Conservation (phyloP, 106 monocot genomes). For the Phalaenopsis equestris region DNA sequence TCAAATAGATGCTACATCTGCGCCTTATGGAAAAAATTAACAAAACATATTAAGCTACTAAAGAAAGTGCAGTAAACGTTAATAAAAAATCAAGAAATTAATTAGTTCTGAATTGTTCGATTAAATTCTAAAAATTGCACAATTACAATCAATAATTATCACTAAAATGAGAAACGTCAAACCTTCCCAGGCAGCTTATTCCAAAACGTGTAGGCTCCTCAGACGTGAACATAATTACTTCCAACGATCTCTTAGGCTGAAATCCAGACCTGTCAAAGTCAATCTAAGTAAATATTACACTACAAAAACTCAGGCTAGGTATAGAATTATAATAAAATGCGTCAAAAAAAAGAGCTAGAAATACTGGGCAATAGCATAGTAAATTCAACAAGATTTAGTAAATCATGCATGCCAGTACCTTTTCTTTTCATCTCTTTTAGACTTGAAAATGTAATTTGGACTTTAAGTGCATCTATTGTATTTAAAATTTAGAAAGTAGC, state of each 20-base stretch:
- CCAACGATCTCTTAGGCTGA: conserved; percentile 79
- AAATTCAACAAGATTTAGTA: background rate
- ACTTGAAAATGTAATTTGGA: too few relatives aligned
- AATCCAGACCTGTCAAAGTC: conserved; percentile 55
- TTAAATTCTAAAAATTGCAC: background rate
- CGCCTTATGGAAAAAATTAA: background rate
- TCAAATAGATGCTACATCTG: background rate
- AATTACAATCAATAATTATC: background rate
- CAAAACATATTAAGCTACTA: background rate
- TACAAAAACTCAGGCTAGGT: background rate
- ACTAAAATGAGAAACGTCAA: background rate
- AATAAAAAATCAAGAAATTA: background rate
- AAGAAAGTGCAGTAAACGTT: background rate
- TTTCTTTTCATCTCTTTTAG: background rate
- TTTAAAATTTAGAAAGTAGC: too few relatives aligned
- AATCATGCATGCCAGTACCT: background rate
- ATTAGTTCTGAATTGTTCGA: background rate
- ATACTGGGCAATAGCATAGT: background rate
- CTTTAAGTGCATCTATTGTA: too few relatives aligned
- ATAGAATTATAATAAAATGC: background rate
- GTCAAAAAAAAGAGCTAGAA: background rate
- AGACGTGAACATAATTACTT: conserved; percentile 93
- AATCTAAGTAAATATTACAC: background rate
- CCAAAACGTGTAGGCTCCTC: conserved; percentile 99
- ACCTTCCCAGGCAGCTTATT: conserved; percentile 99